These are phyloP conservation scores for Phytophthora kernoviae DNA, from an alignment of 352 stramenopile genomes.

Conservation along the genomic window DNA sequence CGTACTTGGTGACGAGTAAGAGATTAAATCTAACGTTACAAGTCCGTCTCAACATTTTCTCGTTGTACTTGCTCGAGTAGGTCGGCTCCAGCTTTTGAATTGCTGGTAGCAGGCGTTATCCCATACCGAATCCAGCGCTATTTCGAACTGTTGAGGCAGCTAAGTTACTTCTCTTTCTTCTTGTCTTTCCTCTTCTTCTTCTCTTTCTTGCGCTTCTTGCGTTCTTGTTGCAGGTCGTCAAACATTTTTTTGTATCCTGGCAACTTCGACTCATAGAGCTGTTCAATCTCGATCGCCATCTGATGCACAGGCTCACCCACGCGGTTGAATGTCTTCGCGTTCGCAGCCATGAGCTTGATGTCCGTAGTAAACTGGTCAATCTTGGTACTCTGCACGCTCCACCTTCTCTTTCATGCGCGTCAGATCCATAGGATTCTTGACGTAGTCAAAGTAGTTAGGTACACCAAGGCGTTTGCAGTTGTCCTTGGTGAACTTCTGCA, in stretches of 20 bases:
- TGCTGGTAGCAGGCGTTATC: too few species aligned
- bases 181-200: constrained; percentile 92
- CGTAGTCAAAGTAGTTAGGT: constrained; percentile 88
- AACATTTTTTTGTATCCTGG: constrained; percentile 66
- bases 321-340: constrained; percentile 87
- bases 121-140: too few species aligned
- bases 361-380: constrained; percentile 81
- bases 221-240: constrained; percentile 79
- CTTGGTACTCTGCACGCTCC: constrained; percentile 73
- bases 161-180: constrained; percentile 82
- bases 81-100: too few species aligned
- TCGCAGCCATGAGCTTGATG: constrained; percentile 81
- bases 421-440: constrained; percentile 82
- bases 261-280: constrained; percentile 79
- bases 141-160: not conserved
- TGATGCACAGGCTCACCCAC: constrained; percentile 81
- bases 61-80: too few species aligned
- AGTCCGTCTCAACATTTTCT: not conserved
- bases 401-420: constrained; percentile 87
- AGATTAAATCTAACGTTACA: too few species aligned
- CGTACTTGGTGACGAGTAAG: constrained; percentile 5
- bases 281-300: constrained; percentile 83
- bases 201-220: constrained; percentile 89
- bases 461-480: constrained; percentile 86
- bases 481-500: constrained; percentile 85